These are phyloP conservation scores for Saxophila tyrrhenica DNA, from an alignment of 495 filamentous ascomycete species.

Conservation along the genomic window DNA sequence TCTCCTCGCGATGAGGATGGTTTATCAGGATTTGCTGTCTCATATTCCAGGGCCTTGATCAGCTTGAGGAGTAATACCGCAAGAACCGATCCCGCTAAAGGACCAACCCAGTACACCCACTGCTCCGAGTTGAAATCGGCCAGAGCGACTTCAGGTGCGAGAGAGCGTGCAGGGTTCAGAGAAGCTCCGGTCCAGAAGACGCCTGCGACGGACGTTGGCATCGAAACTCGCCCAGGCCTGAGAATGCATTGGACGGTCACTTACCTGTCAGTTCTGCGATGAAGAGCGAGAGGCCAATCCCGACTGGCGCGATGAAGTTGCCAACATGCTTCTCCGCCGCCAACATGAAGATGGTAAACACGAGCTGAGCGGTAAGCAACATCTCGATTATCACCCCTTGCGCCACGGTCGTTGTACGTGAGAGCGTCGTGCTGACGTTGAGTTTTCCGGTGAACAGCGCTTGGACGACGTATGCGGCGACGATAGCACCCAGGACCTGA, in stretches of 20 bases:
- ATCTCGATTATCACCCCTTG: slow-evolving; percentile 22
- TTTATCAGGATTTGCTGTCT: slow-evolving; percentile 19
- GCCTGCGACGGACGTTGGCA: too few relatives aligned
- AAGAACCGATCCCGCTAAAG: slow-evolving; percentile 51
- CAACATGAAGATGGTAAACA: slow-evolving; percentile 27
- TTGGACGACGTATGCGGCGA: slow-evolving; percentile 14
- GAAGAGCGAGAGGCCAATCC: slow-evolving; percentile 22
- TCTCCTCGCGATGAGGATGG: slow-evolving; percentile 1
- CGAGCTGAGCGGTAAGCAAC: slow-evolving; percentile 20
- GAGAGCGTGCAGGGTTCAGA: slow-evolving; percentile 22
- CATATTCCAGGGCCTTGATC: slow-evolving; percentile 24
- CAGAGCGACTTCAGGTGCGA: slow-evolving; percentile 19
- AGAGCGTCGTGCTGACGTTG: slow-evolving; percentile 21
- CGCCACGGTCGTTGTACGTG: slow-evolving; percentile 8
- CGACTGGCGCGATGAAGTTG: slow-evolving; percentile 22
- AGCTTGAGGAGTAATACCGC: slow-evolving; percentile 33
- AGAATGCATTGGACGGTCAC: too few relatives aligned
- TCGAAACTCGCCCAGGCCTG: not conserved
- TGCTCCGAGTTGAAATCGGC: slow-evolving; percentile 14
- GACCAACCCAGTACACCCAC: slow-evolving; percentile 42
- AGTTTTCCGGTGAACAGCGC: slow-evolving; percentile 15
- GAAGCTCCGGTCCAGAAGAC: slow-evolving; percentile 14
- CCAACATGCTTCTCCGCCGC: slow-evolving; percentile 23
- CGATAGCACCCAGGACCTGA: slow-evolving; percentile 18
- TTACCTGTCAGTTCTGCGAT: slow-evolving; percentile 15